Evolutionary conservation across 176 grass and related monocot species (phyloP), one percentile per base, ranked within the genome.

Genomic region (Zoysia pacifica): DNA sequence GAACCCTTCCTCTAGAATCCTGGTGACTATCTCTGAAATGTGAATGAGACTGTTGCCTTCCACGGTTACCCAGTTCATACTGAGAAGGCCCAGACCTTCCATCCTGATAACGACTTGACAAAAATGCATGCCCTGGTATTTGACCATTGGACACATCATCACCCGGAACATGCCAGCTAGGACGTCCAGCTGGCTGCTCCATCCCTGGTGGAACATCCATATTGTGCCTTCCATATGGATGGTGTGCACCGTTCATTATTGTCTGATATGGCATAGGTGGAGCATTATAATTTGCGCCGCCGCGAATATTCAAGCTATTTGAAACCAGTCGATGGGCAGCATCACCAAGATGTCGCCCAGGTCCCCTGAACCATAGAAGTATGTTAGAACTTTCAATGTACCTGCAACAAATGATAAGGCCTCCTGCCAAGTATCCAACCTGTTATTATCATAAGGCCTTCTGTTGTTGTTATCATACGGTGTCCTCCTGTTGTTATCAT

Each of bases 321-420:
- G 45, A 66, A 62, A 98, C 90, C 41, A 98, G 88, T 40, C 96
- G 77, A 76, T 94, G 92, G 2, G 96, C 96, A 52, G 96, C 90
- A 44, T 93, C 84, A 36, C 96, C 90, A 38, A 98, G 92, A 75
- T 93, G 92, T 41, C 43, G 86, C 39, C 96, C 96, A 48, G 88
- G 83, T 47, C 87, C 75, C 86, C 96, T 98, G 76, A 85, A 79
- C 43, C 73, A 89, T 51, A 79, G 11, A 77, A 75, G 18, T 49
- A 77, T 6, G 65, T 81, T 53, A 79, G 14, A 35, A 49, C 62
- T 75, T 76, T 70, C 50, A 36, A 77, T 48, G 55, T 15, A 0
- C 13, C 19, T 69, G 43, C 45, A 69, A 84, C 64, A 48, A 70
- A 50, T 48, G 1, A 68, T 16, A 20, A 61, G 59, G 82, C 9